A percentile compares a stretch with the other conserved stretches of the same genome.
Conservation (phyloP, 495 filamentous ascomycete genomes). For the Monascus purpureus region DNA sequence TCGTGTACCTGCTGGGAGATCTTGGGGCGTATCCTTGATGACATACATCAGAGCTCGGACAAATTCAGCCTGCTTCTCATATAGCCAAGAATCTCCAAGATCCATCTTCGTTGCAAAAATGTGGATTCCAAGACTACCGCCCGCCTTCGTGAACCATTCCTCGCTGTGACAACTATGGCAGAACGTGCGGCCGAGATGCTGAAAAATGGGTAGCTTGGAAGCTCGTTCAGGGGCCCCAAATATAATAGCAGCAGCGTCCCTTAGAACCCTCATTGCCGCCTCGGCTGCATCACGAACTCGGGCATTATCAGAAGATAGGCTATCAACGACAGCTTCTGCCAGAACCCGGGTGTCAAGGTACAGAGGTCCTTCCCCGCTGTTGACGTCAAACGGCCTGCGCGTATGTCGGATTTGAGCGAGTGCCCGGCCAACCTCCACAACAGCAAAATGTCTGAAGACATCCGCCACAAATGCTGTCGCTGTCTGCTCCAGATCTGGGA, state of each 20-base stretch:
- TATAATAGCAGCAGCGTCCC: conserved; percentile 63
- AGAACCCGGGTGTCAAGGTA: conserved; percentile 74
- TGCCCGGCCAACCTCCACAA: conserved; percentile 77
- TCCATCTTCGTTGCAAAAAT: conserved; percentile 65
- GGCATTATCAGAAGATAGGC: conserved; percentile 65
- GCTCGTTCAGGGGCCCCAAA: conserved; percentile 62
- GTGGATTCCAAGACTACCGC: conserved; percentile 80
- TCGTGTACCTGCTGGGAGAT: conserved; percentile 77
- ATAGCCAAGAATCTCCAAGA: conserved; percentile 71
- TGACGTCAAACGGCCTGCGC: conserved; percentile 63
- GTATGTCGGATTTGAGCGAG: conserved; percentile 61
- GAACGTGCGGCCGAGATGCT: conserved; percentile 63
- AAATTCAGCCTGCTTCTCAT: conserved; percentile 68
- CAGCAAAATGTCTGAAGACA: conserved; percentile 74
- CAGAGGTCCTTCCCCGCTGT: conserved; percentile 72
- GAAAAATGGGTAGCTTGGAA: conserved; percentile 65
- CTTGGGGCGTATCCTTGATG: conserved; percentile 90
- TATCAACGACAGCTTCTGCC: conserved; percentile 77
- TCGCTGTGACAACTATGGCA: conserved; percentile 92
- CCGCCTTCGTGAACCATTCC: conserved; percentile 94
- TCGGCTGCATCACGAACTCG: conserved; percentile 77
- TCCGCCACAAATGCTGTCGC: conserved; percentile 62
- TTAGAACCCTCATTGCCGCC: conserved; percentile 57
- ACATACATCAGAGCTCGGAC: conserved; percentile 81
- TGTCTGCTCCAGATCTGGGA: conserved; percentile 62